A percentile compares a stretch with the other conserved stretches of the same genome.
Evolutionary conservation across 2,329 filamentous ascomycete genomes (phyloP).

Genomic region (Penicillium glabrum): DNA sequence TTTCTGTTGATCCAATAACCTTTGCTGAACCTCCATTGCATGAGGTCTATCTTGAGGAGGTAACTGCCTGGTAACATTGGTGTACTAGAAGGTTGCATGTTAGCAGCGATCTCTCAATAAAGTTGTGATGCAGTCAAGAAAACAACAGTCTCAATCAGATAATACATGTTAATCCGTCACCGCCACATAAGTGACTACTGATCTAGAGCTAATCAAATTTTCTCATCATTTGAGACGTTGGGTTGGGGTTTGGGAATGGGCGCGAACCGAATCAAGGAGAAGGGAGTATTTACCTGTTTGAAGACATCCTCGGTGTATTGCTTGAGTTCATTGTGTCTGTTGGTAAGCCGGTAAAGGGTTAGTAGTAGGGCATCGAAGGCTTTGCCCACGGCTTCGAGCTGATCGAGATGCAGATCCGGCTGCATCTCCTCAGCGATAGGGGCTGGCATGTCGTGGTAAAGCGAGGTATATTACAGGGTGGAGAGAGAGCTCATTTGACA

Average conservation of each 20-base stretch:
- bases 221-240: constrained; percentile 49
- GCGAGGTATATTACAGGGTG: constrained; percentile 22
- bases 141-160: constrained; percentile 46
- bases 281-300: constrained; percentile 38
- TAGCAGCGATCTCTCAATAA: constrained; percentile 23
- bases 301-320: constrained; percentile 38
- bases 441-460: constrained; percentile 18
- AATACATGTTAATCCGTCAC: constrained; percentile 65
- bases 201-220: constrained; percentile 76
- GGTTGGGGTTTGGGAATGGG: constrained; percentile 2
- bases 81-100: constrained; percentile 24
- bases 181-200: constrained; percentile 64
- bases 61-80: constrained; percentile 19
- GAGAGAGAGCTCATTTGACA: constrained; percentile 19
- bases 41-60: constrained; percentile 25
- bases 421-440: constrained; percentile 28
- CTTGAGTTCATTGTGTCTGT: constrained; percentile 41
- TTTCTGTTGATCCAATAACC: constrained; percentile 31
- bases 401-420: constrained; percentile 29
- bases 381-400: constrained; percentile 38
- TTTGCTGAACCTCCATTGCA: constrained; percentile 32
- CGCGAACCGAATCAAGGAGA: not conserved
- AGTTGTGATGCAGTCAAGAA: constrained; percentile 15
- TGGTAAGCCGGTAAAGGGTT: constrained; percentile 39
- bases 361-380: constrained; percentile 45